These are phyloP conservation scores for Vicia faba DNA, from an alignment of 306 rosid genomes.

Conservation along the genomic window DNA sequence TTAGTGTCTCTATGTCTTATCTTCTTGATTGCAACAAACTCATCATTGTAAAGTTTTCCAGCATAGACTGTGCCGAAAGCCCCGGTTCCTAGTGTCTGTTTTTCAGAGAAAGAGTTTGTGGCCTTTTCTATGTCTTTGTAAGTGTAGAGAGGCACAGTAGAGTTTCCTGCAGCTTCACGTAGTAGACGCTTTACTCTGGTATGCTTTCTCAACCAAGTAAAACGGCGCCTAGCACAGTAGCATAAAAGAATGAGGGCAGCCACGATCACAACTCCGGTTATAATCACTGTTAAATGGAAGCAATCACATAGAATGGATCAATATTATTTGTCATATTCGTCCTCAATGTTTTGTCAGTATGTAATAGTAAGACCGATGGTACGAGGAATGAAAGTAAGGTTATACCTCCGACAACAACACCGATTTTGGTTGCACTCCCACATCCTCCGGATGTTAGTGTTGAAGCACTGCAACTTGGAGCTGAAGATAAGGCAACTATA, in stretches of 20 bases:
- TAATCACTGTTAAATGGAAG: constrained; percentile 47
- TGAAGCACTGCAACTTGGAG: constrained; percentile 51
- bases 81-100: constrained; percentile 84
- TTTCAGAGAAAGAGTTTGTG: constrained; percentile 75
- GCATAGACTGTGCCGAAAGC: constrained; percentile 94
- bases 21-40: constrained; percentile 84
- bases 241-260: constrained; percentile 53
- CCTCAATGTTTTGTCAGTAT: neutral
- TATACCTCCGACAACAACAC: constrained; percentile 68
- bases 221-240: constrained; percentile 65
- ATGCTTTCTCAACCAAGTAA: constrained; percentile 61
- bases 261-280: constrained; percentile 60
- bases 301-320: constrained; percentile 11
- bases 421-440: constrained; percentile 49
- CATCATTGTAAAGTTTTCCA: constrained; percentile 75
- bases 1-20: constrained; percentile 80
- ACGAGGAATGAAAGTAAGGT: neutral
- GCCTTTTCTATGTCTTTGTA: constrained; percentile 80
- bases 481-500: constrained; percentile 31
- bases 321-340: neutral
- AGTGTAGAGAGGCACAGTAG: constrained; percentile 71
- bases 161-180: constrained; percentile 79
- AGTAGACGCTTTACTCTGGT: constrained; percentile 69
- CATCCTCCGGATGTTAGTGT: constrained; percentile 56
- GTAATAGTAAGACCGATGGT: neutral